Conservation (phyloP, 345 rosid genomes). For the Raphanus raphanistrum region DNA sequence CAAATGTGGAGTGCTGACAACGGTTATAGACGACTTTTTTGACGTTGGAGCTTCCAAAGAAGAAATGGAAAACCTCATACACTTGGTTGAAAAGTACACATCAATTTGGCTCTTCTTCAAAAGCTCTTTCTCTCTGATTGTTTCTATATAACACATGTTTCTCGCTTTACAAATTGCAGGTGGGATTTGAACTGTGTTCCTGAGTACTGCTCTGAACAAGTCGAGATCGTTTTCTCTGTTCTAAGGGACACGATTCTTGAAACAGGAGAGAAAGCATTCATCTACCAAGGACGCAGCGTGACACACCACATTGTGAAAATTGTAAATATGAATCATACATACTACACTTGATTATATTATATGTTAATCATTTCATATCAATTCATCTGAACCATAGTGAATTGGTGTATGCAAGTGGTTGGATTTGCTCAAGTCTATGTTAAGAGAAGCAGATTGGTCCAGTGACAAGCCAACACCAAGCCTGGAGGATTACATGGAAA, state of each 20-base stretch:
- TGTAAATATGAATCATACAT: conserved; percentile 43
- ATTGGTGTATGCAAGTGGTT: conserved; percentile 69
- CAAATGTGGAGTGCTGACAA: conserved; percentile 80
- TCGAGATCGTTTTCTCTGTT: conserved; percentile 76
- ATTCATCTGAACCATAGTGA: not conserved
- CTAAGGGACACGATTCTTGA: conserved; percentile 64
- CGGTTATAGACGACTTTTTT: conserved; percentile 84
- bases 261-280: conserved; percentile 61
- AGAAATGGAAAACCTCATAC: conserved; percentile 65
- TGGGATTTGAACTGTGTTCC: conserved; percentile 53
- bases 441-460: conserved; percentile 61
- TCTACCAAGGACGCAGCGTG: conserved; percentile 63
- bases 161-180: conserved; percentile 43
- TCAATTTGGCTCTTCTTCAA: conserved; percentile 5
- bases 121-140: conserved; percentile 19
- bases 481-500: conserved; percentile 65
- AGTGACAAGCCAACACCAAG: conserved; percentile 57
- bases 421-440: conserved; percentile 66
- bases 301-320: conserved; percentile 54
- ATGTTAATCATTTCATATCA: not conserved
- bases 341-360: not conserved
- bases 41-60: conserved; percentile 84
- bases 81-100: conserved; percentile 64
- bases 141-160: conserved; percentile 12
- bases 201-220: conserved; percentile 68